Base-by-base conservation (phyloP, 2,329 filamentous ascomycete genomes). In the Pseudogymnoascus sp. region DNA sequence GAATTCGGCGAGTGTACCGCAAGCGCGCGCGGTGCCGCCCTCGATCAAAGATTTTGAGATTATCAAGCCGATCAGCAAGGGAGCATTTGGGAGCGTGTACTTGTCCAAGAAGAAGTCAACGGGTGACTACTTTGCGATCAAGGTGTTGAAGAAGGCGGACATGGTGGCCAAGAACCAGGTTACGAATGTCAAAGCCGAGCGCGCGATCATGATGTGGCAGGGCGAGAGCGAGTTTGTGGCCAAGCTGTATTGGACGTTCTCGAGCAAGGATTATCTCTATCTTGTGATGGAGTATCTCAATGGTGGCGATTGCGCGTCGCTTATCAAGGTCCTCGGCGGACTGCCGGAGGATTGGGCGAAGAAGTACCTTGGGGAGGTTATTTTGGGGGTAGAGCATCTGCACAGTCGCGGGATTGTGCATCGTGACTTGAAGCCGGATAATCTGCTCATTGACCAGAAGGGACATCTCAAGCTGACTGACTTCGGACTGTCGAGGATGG, bases 171-270 rank as follows among this genome's bases (percentile, higher is more conserved):
- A 99, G 77, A 99, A 99, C 74, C 95, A 99, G 74, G 93, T 99
- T 69, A 96, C 95, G 69, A 99, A 99, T 72, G 95, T 99, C 72
- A 97, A 99, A 76, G 95, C 96, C 7, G 95, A 99, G 76, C 86
- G 95, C 68, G 96, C 96, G 21, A 99, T 99, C 73, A 97, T 99
- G 95, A 99, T 99, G 95, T 97, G 95, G 91, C 95, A 99, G 77
- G 95, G 95, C 21, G 92, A 97, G 75, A 99, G 96, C 74, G 95
- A 99, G 65, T 99, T 99, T 74, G 95, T 99, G 64, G 95, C 95
- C 26, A 99, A 99, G 78, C 82, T 99, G 11, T 99, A 97, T 78
- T 99, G 96, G 96, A 99, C 95, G 0, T 99, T 99, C 72, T 96
- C 95, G 3, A 99, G 93, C 81, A 99, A 99, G 73, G 95, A 99